These are phyloP conservation scores for Rhynchosporium secalis DNA, from an alignment of 2,329 filamentous ascomycete genomes.

Conservation along the genomic window DNA sequence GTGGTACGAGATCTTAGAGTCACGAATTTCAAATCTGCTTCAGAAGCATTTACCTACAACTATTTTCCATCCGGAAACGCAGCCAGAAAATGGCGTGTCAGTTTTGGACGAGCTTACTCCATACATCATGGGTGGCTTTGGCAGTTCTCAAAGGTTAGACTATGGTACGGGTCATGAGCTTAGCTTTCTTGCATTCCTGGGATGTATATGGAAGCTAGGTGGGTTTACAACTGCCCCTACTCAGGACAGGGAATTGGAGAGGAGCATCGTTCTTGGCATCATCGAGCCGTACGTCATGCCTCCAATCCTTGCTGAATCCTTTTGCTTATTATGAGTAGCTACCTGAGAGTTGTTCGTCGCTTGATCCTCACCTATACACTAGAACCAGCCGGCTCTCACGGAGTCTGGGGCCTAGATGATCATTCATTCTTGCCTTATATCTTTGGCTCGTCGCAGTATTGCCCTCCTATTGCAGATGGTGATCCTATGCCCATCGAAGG, in stretches of 20 bases:
- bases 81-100: conserved; percentile 40
- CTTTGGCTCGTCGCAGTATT: conserved; percentile 88
- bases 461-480: conserved; percentile 66
- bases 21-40: conserved; percentile 57
- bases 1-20: conserved; percentile 73
- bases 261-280: conserved; percentile 77
- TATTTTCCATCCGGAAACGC: conserved; percentile 39
- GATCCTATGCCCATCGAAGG: conserved; percentile 75
- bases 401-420: conserved; percentile 98
- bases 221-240: conserved; percentile 62
- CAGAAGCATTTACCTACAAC: conserved; percentile 53
- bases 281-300: conserved; percentile 70
- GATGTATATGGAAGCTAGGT: conserved; percentile 85
- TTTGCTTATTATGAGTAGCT: conserved; percentile 49
- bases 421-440: conserved; percentile 94
- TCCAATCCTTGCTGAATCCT: not conserved
- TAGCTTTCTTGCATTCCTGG: conserved; percentile 90
- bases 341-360: conserved; percentile 75
- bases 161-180: conserved; percentile 97
- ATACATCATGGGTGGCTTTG: conserved; percentile 85
- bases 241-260: conserved; percentile 61
- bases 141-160: conserved; percentile 84
- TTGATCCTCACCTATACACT: conserved; percentile 90
- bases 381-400: conserved; percentile 93
- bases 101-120: conserved; percentile 68